Evolutionary conservation across 192 early-diverging fungal genomes (phyloP).

Genomic region (Entomortierella parvispora): DNA sequence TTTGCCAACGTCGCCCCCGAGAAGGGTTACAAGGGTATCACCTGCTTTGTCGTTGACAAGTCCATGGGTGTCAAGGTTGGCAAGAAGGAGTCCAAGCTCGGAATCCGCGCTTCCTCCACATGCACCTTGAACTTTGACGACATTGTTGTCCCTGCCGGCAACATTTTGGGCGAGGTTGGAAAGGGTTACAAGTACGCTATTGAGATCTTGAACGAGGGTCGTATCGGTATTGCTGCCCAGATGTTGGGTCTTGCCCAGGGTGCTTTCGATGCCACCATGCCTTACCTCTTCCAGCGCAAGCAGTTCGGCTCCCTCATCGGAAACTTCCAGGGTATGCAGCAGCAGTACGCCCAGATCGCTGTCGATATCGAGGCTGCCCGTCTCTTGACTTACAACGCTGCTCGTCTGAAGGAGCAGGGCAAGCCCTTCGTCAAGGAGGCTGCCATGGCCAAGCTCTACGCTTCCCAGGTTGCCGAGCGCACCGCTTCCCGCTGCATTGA

Average conservation of each 20-base stretch:
- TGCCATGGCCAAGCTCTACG: slow-evolving; percentile 98
- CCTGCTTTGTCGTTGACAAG: slow-evolving; percentile 96
- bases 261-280: slow-evolving; percentile 85
- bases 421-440: slow-evolving; percentile 94
- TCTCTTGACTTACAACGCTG: slow-evolving; percentile 97
- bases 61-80: slow-evolving; percentile 90
- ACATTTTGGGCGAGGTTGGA: slow-evolving; percentile 93
- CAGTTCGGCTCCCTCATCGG: slow-evolving; percentile 89
- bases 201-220: slow-evolving; percentile 97
- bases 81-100: slow-evolving; percentile 98
- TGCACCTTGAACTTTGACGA: slow-evolving; percentile 95
- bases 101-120: slow-evolving; percentile 96
- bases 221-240: slow-evolving; percentile 98
- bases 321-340: slow-evolving; percentile 83
- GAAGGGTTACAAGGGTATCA: slow-evolving; percentile 97
- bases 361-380: slow-evolving; percentile 97
- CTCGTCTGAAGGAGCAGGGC: slow-evolving; percentile 92
- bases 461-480: slow-evolving; percentile 93
- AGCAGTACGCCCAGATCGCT: slow-evolving; percentile 80
- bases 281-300: slow-evolving; percentile 95
- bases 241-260: slow-evolving; percentile 98
- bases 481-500: slow-evolving; percentile 91
- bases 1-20: slow-evolving; percentile 97
- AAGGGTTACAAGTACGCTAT: slow-evolving; percentile 99
- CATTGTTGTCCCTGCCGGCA: slow-evolving; percentile 83